phyloP scores from a whole-genome alignment of 139 green algal species.

The Coelastrella sp. region DNA sequence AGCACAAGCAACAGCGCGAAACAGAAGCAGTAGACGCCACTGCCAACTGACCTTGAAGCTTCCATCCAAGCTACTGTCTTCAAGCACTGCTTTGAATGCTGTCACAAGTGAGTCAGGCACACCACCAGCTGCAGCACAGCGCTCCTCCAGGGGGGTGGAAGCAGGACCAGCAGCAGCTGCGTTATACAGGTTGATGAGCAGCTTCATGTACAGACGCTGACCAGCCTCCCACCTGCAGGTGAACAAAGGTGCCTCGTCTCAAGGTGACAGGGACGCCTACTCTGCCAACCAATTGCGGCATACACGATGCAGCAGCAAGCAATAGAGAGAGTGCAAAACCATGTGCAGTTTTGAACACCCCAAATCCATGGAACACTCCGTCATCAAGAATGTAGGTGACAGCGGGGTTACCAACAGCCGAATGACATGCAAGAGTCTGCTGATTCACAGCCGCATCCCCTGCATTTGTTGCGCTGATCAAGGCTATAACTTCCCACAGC shows the following conservation, averaged over 20 bases:
- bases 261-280: too few species aligned
- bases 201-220: constrained; percentile 83
- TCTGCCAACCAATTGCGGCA: too few species aligned
- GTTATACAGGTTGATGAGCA: constrained; percentile 86
- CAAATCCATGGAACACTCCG: too few species aligned
- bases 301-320: too few species aligned
- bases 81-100: constrained; percentile 76
- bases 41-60: constrained; percentile 71
- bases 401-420: too few species aligned
- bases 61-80: constrained; percentile 73
- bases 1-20: not conserved
- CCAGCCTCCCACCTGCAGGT: constrained; percentile 86
- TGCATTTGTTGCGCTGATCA: too few species aligned
- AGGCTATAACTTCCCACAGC: too few species aligned
- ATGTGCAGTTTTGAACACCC: not conserved
- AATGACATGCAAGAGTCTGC: too few species aligned
- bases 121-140: constrained; percentile 66
- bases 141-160: constrained; percentile 54
- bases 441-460: too few species aligned
- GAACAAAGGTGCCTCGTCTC: too few species aligned
- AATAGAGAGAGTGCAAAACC: too few species aligned
- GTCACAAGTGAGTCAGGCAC: constrained; percentile 72
- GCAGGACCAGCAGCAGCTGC: constrained; percentile 47
- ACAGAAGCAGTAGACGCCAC: not conserved
- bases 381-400: too few species aligned